Percentiles rank a stretch among this genome's conserved stretches.
These are phyloP conservation scores for Pterulicium gracile DNA, from an alignment of 1,284 basidiomycete species.

Conservation along the genomic window DNA sequence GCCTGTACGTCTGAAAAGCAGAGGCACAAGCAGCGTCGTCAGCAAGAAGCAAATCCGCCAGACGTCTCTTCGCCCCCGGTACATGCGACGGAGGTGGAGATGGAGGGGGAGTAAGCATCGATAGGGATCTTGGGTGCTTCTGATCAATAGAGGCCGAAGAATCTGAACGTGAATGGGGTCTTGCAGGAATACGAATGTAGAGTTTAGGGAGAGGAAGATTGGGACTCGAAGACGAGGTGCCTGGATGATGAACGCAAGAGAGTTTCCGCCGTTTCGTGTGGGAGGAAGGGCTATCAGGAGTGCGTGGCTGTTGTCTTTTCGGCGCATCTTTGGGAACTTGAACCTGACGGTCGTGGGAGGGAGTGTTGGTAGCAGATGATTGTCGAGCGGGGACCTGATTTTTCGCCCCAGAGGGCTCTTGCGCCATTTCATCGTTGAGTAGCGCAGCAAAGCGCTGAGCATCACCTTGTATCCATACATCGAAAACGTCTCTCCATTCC, in stretches of 20 bases:
- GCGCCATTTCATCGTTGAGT: slow-evolving; percentile 44
- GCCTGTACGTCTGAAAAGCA: no score
- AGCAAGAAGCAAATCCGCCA: no score
- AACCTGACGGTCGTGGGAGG: background rate
- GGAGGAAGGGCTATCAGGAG: background rate
- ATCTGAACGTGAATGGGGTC: background rate
- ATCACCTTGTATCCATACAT: slow-evolving; percentile 86
- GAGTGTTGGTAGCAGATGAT: background rate
- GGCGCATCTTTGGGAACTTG: background rate
- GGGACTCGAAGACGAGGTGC: background rate
- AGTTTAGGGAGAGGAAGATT: background rate
- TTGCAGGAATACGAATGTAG: background rate
- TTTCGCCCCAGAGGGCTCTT: slow-evolving; percentile 37
- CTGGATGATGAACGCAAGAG: background rate
- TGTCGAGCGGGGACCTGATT: slow-evolving; percentile 36
- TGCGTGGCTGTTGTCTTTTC: slow-evolving; percentile 1
- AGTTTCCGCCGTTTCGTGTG: background rate
- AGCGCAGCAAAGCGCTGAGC: slow-evolving; percentile 67
- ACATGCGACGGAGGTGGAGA: no score
- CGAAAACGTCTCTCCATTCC: slow-evolving; percentile 89
- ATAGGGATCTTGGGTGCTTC: no score
- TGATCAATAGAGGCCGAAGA: no score
- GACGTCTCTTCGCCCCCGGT: no score
- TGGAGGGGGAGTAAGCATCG: no score
- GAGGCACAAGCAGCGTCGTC: no score